Conservation (phyloP, 495 filamentous ascomycete genomes). For the Trichoderma reesei region DNA sequence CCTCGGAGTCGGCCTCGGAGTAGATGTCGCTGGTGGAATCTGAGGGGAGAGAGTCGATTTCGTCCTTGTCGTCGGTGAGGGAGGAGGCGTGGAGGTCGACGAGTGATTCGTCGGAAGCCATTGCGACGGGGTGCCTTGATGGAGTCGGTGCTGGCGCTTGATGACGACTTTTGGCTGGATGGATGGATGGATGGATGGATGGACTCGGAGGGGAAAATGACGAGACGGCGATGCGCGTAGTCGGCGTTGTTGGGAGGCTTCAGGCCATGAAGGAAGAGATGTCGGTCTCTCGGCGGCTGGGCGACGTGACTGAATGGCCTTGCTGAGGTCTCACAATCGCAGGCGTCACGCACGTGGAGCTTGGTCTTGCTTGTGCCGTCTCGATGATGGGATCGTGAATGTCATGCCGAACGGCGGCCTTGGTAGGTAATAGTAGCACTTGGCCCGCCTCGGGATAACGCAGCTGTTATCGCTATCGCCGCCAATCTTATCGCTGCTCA, state of each 20-base stretch:
- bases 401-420: too few species aligned
- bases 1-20: constrained; percentile 59
- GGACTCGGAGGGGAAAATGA: neutral
- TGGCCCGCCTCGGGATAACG: neutral
- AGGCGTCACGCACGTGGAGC: neutral
- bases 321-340: neutral
- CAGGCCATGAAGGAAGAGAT: neutral
- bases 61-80: constrained; percentile 41
- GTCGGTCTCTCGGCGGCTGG: neutral
- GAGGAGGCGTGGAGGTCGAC: constrained; percentile 29
- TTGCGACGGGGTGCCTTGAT: constrained; percentile 19
- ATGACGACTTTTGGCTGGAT: neutral
- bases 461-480: neutral
- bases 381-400: neutral
- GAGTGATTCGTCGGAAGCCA: constrained; percentile 35
- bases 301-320: neutral
- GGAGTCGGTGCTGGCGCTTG: neutral
- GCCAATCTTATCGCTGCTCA: neutral
- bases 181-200: neutral
- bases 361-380: neutral
- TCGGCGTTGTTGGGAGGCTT: constrained; percentile 3
- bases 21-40: constrained; percentile 52
- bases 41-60: constrained; percentile 72
- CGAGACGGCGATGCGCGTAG: neutral
- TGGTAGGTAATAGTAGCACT: neutral